Base-by-base conservation (phyloP, 2,329 filamentous ascomycete genomes). In the Cladophialophora exuberans region DNA sequence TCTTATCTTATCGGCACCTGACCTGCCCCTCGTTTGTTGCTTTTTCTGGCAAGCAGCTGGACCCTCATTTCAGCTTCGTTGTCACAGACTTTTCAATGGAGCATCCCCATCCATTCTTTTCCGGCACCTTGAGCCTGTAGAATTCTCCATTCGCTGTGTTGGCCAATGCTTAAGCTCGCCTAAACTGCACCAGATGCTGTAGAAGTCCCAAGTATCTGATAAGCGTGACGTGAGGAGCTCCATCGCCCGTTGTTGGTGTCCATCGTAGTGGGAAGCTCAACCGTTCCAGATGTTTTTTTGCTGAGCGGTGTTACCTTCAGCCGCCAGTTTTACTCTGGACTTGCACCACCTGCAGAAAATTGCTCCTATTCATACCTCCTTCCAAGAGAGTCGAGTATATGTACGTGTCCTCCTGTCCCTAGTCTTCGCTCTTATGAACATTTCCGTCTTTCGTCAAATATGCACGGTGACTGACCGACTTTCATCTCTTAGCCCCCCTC, bases 171-270 rank as follows among this genome's bases (percentile, higher is more conserved):
- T 22, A 28, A 13, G 35, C 23, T 42, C 38, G 48, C 48, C 48
- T 51, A 41, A 38, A 17, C 23, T 38, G 22, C 35, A 31, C 20
- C 45, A 33, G 26, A 18, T 42, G 20, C 10, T 49, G 45, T 39
- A 35, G 30, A 22, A 22, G 13, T 25, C 13, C 6, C 26, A 15
- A 30, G 26, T 2, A 22, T 26, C 23, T 35, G 46, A 56, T 56
- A 56, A 58, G 58, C 58, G 58, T 61, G 58, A 61, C 58, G 58
- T 61, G 52, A 51, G 49, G n/a, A 44, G 55, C 55, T 61, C 58
- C 58, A 56, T 51, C n/a, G n/a, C n/a, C 36, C 53, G 18, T 43
- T 18, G 18, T 49, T 25, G 20, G 22, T 22, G 23, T n/a, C 25
- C 42, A 11, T 17, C 26, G 23, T 20, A 6, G 20, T 13, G 10